phyloP scores from a whole-genome alignment of 306 rosid genomes.

The Citrullus mucosospermus region DNA sequence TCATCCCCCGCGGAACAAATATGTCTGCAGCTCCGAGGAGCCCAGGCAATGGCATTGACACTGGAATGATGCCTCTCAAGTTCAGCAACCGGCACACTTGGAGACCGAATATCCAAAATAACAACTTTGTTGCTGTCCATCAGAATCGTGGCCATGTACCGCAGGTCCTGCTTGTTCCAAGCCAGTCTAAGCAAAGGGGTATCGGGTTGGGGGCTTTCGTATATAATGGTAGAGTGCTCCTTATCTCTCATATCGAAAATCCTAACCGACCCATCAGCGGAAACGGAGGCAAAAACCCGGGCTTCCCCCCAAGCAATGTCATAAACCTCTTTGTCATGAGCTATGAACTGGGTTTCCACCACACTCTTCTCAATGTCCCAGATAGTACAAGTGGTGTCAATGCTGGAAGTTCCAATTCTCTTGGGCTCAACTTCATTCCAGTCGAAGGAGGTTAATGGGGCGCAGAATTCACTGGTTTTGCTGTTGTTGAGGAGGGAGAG shows the following conservation, averaged over 20 bases:
- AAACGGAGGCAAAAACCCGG: conserved; percentile 78
- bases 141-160: conserved; percentile 82
- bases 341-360: conserved; percentile 93
- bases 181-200: conserved; percentile 86
- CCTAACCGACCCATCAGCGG: conserved; percentile 90
- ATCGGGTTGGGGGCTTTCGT: conserved; percentile 88
- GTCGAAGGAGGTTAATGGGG: conserved; percentile 89
- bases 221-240: conserved; percentile 89
- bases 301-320: conserved; percentile 98
- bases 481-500: conserved; percentile 69
- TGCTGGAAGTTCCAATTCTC: conserved; percentile 79
- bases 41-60: conserved; percentile 74
- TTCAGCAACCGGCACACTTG: conserved; percentile 83
- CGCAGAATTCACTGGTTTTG: conserved; percentile 78
- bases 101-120: conserved; percentile 79
- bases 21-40: conserved; percentile 54
- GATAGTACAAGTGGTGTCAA: conserved; percentile 87
- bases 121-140: conserved; percentile 89
- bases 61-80: conserved; percentile 65
- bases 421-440: conserved; percentile 88
- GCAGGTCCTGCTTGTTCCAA: conserved; percentile 91
- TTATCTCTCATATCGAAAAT: conserved; percentile 81
- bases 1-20: conserved; percentile 85
- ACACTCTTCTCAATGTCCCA: conserved; percentile 79
- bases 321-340: conserved; percentile 89